Evolutionary conservation across 164 flowering plant species (phyloP).

Genomic region (Annona squamosa): DNA sequence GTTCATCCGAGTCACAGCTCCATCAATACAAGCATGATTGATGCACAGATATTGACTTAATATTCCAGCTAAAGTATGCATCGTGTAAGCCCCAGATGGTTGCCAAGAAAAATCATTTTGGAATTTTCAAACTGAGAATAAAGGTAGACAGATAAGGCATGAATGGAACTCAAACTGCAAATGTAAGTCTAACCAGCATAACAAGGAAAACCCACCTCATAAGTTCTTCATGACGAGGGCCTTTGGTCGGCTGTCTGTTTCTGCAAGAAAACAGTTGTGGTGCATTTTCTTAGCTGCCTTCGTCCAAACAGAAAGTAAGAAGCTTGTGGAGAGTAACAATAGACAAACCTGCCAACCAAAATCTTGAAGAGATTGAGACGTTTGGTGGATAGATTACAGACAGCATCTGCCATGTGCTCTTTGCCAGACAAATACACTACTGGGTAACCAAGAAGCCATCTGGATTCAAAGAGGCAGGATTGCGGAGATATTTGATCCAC

Average conservation of each 20-base stretch:
- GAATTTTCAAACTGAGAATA: not conserved
- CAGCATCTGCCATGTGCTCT: constrained; percentile 59
- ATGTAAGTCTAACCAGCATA: not conserved
- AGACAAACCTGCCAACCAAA: constrained; percentile 50
- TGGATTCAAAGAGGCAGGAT: constrained; percentile 16
- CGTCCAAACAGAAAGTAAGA: not conserved
- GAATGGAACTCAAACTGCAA: not conserved
- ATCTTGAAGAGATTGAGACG: constrained; percentile 59
- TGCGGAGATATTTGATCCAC: not conserved
- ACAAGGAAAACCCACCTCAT: constrained; percentile 39
- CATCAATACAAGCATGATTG: not conserved
- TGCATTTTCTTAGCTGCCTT: not conserved
- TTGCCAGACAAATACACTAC: constrained; percentile 67
- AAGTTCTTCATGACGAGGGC: constrained; percentile 48
- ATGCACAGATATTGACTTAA: not conserved
- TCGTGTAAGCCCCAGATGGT: not conserved
- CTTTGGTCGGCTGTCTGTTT: constrained; percentile 27
- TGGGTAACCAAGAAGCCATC: constrained; percentile 97
- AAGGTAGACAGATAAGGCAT: not conserved
- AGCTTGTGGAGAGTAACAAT: constrained; percentile 1
- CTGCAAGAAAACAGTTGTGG: constrained; percentile 25
- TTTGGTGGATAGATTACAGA: constrained; percentile 72
- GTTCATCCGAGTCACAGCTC: not conserved
- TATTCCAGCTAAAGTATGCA: not conserved
- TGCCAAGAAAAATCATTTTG: not conserved